Evolutionary conservation across 768 basidiomycete genomes (phyloP).

Genomic region (Mycena vitilis): DNA sequence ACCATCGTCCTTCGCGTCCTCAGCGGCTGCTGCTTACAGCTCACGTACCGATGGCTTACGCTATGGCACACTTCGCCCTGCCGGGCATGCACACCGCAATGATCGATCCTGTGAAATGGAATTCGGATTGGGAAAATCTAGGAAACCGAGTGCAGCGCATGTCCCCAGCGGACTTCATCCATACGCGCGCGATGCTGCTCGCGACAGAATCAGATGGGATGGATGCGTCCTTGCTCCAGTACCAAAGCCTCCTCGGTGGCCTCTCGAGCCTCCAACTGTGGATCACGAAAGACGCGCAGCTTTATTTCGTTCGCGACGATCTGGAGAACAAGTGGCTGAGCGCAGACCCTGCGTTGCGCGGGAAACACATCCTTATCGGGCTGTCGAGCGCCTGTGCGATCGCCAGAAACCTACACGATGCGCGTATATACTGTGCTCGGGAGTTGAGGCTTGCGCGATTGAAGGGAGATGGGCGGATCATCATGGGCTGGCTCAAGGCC

Average conservation of each 20-base stretch:
- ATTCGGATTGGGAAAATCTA: conserved; percentile 32
- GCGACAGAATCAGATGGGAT: background rate
- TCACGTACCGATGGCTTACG: background rate
- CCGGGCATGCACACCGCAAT: conserved; percentile 29
- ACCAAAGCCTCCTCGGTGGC: background rate
- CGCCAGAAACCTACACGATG: conserved; percentile 32
- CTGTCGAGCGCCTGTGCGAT: conserved; percentile 32
- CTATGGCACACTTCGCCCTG: background rate
- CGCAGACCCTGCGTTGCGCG: conserved; percentile 15
- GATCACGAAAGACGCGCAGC: background rate
- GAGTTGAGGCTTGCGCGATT: conserved; percentile 27
- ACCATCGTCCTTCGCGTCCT: too few relatives aligned
- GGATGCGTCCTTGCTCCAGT: conserved; percentile 8
- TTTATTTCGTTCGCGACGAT: background rate
- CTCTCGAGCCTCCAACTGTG: background rate
- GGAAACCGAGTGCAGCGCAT: background rate
- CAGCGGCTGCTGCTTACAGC: too few relatives aligned
- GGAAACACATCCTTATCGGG: conserved; percentile 32
- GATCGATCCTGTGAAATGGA: conserved; percentile 30
- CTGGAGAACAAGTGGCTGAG: conserved; percentile 27
- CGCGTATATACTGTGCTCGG: conserved; percentile 27
- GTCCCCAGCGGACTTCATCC: conserved; percentile 7
- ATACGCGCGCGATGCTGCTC: background rate
- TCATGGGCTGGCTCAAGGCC: conserved; percentile 26
- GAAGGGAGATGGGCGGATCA: conserved; percentile 1